A percentile compares a stretch with the other conserved stretches of the same genome.
Conservation (phyloP, 768 basidiomycete species). For the Clavulina sp. region DNA sequence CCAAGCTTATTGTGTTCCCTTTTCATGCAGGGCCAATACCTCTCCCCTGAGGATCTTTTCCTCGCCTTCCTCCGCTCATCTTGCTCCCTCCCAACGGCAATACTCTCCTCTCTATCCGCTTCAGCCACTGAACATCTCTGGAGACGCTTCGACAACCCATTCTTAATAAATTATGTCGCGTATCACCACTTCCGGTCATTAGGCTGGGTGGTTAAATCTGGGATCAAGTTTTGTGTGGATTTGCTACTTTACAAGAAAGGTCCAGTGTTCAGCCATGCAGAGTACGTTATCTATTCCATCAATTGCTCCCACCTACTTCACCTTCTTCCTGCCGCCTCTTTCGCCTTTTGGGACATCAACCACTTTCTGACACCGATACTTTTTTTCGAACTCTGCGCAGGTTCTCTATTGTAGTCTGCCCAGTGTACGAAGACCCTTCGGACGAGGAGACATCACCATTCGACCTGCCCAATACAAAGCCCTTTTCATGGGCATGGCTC, state of each 20-base stretch:
- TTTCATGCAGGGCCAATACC: no score
- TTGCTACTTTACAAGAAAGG: slow-evolving; percentile 88
- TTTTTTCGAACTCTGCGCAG: slow-evolving; percentile 23
- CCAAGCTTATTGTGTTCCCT: neutral
- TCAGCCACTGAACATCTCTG: slow-evolving; percentile 22
- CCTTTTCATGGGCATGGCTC: slow-evolving; percentile 88
- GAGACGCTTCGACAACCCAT: slow-evolving; percentile 67
- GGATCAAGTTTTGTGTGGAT: slow-evolving; percentile 95
- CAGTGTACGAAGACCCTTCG: slow-evolving; percentile 68
- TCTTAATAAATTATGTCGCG: slow-evolving; percentile 72
- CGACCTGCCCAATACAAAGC: slow-evolving; percentile 43
- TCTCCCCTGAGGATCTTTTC: slow-evolving; percentile 17
- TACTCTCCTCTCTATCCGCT: no score
- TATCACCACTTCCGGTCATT: slow-evolving; percentile 93
- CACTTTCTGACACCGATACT: neutral
- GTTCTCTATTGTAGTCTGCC: slow-evolving; percentile 80
- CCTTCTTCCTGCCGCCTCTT: neutral
- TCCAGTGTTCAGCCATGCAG: slow-evolving; percentile 88
- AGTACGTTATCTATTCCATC: slow-evolving; percentile 36
- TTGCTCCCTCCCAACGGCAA: slow-evolving; percentile 12
- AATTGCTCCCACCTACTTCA: neutral
- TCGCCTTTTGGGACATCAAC: no score
- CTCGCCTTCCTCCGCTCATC: slow-evolving; percentile 19
- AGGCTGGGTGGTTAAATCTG: slow-evolving; percentile 92
- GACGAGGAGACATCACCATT: slow-evolving; percentile 53